A percentile compares a stretch with the other conserved stretches of the same genome.
Conservation (phyloP, 805 yeast species). For the Pichia exigua region DNA sequence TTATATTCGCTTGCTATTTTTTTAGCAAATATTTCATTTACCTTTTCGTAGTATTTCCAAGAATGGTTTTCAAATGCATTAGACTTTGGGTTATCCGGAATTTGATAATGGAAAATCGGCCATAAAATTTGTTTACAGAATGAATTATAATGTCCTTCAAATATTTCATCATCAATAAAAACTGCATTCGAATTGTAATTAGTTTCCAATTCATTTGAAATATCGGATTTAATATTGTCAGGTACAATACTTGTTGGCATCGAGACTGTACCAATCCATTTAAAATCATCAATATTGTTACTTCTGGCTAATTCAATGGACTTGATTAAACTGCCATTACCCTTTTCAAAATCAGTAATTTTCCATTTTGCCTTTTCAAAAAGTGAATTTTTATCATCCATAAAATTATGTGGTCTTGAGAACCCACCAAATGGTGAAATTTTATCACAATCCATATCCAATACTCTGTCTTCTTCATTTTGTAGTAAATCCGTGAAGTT, state of each 20-base stretch:
- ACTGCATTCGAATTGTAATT: constrained; percentile 59
- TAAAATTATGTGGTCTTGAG: constrained; percentile 47
- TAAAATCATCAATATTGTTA: constrained; percentile 29
- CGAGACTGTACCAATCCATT: constrained; percentile 89
- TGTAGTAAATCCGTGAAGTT: constrained; percentile 1
- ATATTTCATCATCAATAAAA: constrained; percentile 67
- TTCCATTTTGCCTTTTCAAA: constrained; percentile 65
- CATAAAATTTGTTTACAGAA: constrained; percentile 92
- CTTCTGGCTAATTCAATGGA: constrained; percentile 62
- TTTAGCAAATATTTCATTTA: constrained; percentile 78
- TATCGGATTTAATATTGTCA: constrained; percentile 41
- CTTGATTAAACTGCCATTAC: constrained; percentile 84
- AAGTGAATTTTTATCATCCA: constrained; percentile 35
- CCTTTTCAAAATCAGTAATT: constrained; percentile 59
- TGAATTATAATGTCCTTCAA: constrained; percentile 84
- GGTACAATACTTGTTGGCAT: constrained; percentile 85
- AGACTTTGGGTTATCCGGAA: constrained; percentile 90
- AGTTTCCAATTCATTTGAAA: constrained; percentile 37
- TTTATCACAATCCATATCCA: constrained; percentile 17
- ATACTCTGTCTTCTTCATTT: constrained; percentile 10
- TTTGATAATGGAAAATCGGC: constrained; percentile 92
- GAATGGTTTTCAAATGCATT: constrained; percentile 95
- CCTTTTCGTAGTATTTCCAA: constrained; percentile 72
- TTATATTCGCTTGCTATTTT: constrained; percentile 59
- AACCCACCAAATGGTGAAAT: constrained; percentile 69